phyloP scores from a whole-genome alignment of 371 early-diverging fungal genomes.

The Mortierella sp. region DNA sequence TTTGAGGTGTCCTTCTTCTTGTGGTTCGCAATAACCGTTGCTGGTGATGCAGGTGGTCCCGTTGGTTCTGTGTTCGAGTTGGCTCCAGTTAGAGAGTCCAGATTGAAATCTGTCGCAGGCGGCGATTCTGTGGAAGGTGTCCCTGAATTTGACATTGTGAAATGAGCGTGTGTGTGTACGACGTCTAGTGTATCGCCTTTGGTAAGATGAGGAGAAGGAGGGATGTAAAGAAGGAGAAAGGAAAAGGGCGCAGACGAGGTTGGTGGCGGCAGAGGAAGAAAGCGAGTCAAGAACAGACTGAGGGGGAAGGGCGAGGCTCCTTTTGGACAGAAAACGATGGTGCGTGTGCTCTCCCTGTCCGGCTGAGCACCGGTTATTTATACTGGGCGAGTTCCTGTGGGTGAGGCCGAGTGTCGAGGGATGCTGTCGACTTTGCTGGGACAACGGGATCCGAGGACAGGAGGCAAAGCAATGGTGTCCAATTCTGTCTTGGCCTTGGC shows the following conservation, averaged over 20 bases:
- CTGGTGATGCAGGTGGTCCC: conserved; percentile 37
- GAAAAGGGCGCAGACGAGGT: not conserved
- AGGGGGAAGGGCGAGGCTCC: too few relatives aligned
- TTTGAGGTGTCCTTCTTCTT: conserved; percentile 60
- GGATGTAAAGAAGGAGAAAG: not conserved
- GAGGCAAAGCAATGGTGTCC: too few relatives aligned
- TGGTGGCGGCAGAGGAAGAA: too few relatives aligned
- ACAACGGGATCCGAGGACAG: too few relatives aligned
- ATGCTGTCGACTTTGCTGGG: too few relatives aligned
- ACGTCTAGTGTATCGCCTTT: not conserved
- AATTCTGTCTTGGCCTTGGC: too few relatives aligned
- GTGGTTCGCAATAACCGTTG: conserved; percentile 53
- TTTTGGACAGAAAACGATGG: too few relatives aligned
- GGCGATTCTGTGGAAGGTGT: conserved; percentile 47
- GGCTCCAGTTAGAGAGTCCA: conserved; percentile 1
- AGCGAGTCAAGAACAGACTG: too few relatives aligned
- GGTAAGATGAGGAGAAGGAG: not conserved
- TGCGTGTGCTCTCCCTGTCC: too few relatives aligned
- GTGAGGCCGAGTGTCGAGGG: too few relatives aligned
- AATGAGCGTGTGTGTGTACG: not conserved
- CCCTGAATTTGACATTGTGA: conserved; percentile 46
- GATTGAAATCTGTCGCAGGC: conserved; percentile 20
- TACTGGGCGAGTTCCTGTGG: too few relatives aligned
- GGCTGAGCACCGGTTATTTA: too few relatives aligned
- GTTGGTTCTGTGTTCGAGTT: conserved; percentile 26